Evolutionary conservation across 83 land plant genomes (phyloP).

Genomic region (Picea abies): DNA sequence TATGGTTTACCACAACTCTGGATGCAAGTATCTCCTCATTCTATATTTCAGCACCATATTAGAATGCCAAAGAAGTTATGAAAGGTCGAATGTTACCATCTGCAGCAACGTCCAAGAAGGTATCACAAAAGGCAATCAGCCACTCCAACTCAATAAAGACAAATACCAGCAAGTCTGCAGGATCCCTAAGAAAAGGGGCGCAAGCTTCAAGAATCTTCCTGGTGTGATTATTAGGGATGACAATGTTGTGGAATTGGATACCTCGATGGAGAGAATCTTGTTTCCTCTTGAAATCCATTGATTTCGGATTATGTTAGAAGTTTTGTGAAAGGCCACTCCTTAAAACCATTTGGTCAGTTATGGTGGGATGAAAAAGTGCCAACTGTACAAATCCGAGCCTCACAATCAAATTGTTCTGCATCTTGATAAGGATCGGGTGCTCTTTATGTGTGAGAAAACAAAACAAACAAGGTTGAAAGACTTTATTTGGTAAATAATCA

Average conservation of each 20-base stretch:
- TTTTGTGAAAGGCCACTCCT: constrained; percentile 76
- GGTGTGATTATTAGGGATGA: constrained; percentile 68
- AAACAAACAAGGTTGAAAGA: constrained; percentile 94
- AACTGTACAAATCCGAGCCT: constrained; percentile 89
- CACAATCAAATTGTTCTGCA: constrained; percentile 86
- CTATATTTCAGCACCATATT: constrained; percentile 66
- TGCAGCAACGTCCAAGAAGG: neutral
- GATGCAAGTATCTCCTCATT: constrained; percentile 26
- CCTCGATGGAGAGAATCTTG: constrained; percentile 39
- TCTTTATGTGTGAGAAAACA: constrained; percentile 86
- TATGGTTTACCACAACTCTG: too few relatives aligned
- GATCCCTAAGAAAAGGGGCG: constrained; percentile 90
- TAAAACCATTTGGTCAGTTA: constrained; percentile 77
- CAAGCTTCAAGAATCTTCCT: constrained; percentile 83
- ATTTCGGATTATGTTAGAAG: constrained; percentile 89
- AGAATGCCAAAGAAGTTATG: constrained; percentile 38
- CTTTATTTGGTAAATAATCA: too few relatives aligned
- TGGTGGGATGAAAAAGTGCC: constrained; percentile 99
- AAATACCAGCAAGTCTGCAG: constrained; percentile 69
- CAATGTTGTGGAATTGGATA: constrained; percentile 57
- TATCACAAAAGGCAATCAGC: constrained; percentile 30
- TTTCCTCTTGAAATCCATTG: constrained; percentile 87
- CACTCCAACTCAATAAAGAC: constrained; percentile 58
- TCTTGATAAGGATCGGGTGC: constrained; percentile 85
- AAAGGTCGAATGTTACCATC: constrained; percentile 1